Base-by-base conservation (phyloP, 805 yeast species). In the Nakazawaea molendinolei region DNA sequence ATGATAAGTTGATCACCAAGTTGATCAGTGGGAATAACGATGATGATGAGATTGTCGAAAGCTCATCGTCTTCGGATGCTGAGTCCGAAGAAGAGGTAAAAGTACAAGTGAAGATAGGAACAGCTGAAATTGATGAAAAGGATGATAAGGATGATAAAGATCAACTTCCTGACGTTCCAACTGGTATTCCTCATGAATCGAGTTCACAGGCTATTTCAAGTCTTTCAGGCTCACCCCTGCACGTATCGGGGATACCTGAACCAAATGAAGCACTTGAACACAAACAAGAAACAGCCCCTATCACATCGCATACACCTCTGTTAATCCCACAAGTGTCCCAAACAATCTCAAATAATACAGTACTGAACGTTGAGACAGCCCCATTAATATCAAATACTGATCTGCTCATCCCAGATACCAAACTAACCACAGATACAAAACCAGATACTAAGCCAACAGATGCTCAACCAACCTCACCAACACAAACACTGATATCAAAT, bases 41-140 rank as follows among this genome's bases (percentile, higher is more conserved):
- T 14, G 28, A 13, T 12, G 34, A 17, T 18, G 36, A 25, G 5
- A 24, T 8, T 12, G 35, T 25, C 7, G 30, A 10, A 15, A 23
- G 5, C 8, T 13, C 25, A 7, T 19, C 32, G 16, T 28, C 38
- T 15, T 34, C 38, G 12, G 34, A 35, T 29, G 38, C 16, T 14
- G 38, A 29, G 14, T 4, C 7, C 15, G 29, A 28, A 14, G 19
- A 22, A 15, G n/a, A 31, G 16, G 9, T n/a, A 16, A 19, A 31
- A 31, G 9, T 13, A 8, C 13, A 30, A 20, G 24, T 6, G 15
- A n/a, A 25, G n/a, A 13, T 8, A 9, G 4, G n/a, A 14, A 9
- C 28, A 25, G 8, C 28, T n/a, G n/a, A 10, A 22, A n/a, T 22
- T 10, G 12, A 22, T 10, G 12, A 22, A n/a, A 22, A 10, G 9